Evolutionary conservation across 2,329 filamentous ascomycete species (phyloP).

Genomic region (Colletotrichum lindemuthianum): DNA sequence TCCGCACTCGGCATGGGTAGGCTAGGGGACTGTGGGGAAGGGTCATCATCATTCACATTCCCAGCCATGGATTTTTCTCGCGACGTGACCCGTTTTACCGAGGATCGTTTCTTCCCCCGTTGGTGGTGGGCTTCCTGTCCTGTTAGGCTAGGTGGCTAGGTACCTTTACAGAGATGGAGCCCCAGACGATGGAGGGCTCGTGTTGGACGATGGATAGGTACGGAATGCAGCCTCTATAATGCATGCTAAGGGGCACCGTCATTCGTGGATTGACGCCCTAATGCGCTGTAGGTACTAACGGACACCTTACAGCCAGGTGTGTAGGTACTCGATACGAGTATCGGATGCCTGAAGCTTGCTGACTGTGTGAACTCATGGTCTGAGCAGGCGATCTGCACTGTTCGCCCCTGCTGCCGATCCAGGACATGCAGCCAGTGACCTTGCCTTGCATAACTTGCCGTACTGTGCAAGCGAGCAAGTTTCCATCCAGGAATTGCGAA

Average conservation of each 20-base stretch:
- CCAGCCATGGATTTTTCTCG: slow-evolving; percentile 9
- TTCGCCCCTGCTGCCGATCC: slow-evolving; percentile 4
- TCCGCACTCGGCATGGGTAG: not conserved
- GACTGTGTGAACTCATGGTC: not conserved
- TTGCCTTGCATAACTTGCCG: slow-evolving; percentile 17
- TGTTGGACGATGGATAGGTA: slow-evolving; percentile 24
- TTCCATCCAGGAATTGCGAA: slow-evolving; percentile 21
- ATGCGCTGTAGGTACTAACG: not conserved
- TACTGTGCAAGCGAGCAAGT: slow-evolving; percentile 30
- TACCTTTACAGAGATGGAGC: not conserved
- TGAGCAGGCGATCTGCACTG: not conserved
- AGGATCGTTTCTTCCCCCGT: slow-evolving; percentile 12
- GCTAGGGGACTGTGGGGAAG: slow-evolving; percentile 11
- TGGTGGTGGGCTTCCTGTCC: slow-evolving; percentile 17
- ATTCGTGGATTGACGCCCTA: slow-evolving; percentile 21
- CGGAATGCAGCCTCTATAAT: slow-evolving; percentile 32
- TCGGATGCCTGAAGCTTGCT: not conserved
- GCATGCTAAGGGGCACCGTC: slow-evolving; percentile 13
- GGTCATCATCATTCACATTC: slow-evolving; percentile 25
- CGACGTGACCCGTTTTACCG: slow-evolving; percentile 19
- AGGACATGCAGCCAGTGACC: slow-evolving; percentile 4
- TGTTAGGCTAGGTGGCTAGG: slow-evolving; percentile 19
- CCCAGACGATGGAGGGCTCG: slow-evolving; percentile 29
- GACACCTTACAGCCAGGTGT: too few relatives aligned
- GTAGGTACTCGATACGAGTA: slow-evolving; percentile 20